These are phyloP conservation scores for Carpinus fangiana DNA, from an alignment of 306 rosid genomes.

Conservation along the genomic window DNA sequence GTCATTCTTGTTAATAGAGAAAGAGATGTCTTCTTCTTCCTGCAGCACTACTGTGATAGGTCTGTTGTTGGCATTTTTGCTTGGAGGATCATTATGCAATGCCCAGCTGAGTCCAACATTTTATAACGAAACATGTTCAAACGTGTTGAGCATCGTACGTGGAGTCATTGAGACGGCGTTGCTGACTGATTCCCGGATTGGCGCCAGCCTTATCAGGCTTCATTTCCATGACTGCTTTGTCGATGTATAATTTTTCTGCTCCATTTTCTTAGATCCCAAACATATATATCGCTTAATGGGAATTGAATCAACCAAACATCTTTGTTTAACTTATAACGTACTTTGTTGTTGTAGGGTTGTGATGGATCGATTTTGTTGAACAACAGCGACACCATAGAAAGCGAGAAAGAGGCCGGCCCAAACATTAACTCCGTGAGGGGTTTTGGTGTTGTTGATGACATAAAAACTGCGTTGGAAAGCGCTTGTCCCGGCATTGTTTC, in stretches of 20 bases:
- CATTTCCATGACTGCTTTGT: slow-evolving; percentile 69
- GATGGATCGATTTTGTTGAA: slow-evolving; percentile 58
- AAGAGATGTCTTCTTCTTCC: no score
- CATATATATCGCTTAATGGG: neutral
- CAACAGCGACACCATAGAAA: slow-evolving; percentile 32
- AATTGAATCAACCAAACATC: no score
- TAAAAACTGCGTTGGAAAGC: slow-evolving; percentile 41
- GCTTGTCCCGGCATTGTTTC: slow-evolving; percentile 50
- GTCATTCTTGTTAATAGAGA: neutral
- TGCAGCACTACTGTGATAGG: neutral
- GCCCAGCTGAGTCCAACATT: slow-evolving; percentile 25
- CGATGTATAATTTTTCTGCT: slow-evolving; percentile 21
- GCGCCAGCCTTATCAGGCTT: slow-evolving; percentile 54
- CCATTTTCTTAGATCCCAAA: neutral
- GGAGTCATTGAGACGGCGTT: slow-evolving; percentile 21
- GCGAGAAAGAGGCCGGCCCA: slow-evolving; percentile 41
- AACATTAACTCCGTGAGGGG: slow-evolving; percentile 53
- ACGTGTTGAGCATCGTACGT: neutral
- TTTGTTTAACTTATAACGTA: neutral
- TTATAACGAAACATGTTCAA: slow-evolving; percentile 34
- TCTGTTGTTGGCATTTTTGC: slow-evolving; percentile 20
- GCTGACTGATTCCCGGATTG: slow-evolving; percentile 32
- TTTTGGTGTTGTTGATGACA: slow-evolving; percentile 42
- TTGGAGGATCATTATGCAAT: slow-evolving; percentile 29
- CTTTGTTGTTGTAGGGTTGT: slow-evolving; percentile 46